Evolutionary conservation across 306 rosid species (phyloP).

Genomic region (Citrullus colocynthis): DNA sequence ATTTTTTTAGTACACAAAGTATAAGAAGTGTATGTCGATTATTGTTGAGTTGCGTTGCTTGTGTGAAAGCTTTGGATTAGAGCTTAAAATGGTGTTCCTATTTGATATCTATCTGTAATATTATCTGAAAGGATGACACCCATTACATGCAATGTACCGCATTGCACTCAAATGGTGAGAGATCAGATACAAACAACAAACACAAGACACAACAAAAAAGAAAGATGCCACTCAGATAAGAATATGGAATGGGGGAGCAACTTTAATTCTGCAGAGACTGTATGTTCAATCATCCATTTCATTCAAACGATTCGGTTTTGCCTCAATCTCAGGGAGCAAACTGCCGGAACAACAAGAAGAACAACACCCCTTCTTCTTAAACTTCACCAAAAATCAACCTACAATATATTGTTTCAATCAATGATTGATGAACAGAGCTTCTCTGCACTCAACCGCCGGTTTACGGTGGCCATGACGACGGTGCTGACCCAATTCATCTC

Average conservation of each 20-base stretch:
- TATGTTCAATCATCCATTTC: background rate
- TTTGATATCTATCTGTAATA: background rate
- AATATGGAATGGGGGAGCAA: background rate
- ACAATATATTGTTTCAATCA: background rate
- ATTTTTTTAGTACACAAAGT: too few species aligned
- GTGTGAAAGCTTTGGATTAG: background rate
- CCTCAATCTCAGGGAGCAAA: background rate
- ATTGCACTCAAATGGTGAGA: background rate
- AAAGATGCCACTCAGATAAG: constrained; percentile 7
- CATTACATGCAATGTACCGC: background rate
- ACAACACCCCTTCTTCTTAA: background rate
- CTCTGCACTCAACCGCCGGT: background rate
- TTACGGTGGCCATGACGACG: background rate
- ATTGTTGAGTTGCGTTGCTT: too few species aligned
- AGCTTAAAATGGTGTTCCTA: background rate
- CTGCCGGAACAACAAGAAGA: background rate
- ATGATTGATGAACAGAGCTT: background rate
- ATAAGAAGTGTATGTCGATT: too few species aligned
- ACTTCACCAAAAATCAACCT: background rate
- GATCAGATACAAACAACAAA: background rate
- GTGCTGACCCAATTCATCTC: background rate
- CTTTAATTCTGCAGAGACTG: background rate
- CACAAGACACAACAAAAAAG: background rate
- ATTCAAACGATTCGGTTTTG: background rate
- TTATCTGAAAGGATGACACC: background rate